These are phyloP conservation scores for Diaporthe sp. DNA, from an alignment of 2,329 filamentous ascomycete genomes.

Conservation along the genomic window DNA sequence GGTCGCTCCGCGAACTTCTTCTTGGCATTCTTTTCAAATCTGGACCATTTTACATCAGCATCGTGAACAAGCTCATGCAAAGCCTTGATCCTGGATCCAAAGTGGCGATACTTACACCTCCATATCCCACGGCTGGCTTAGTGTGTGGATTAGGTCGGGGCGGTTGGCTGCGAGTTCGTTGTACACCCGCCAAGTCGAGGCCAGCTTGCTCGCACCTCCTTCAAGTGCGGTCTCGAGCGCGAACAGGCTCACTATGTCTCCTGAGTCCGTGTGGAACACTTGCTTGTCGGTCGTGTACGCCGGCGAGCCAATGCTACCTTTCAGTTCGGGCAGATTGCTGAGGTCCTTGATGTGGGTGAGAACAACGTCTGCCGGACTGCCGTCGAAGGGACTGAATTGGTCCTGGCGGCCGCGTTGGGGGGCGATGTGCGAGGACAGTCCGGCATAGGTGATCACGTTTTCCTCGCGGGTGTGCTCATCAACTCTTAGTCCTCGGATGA, in stretches of 20 bases:
- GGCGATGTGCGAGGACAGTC: conserved; percentile 71
- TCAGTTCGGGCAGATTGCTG: conserved; percentile 51
- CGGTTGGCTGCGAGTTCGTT: conserved; percentile 72
- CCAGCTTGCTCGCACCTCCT: conserved; percentile 71
- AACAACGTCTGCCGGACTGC: conserved; percentile 65
- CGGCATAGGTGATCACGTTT: conserved; percentile 72
- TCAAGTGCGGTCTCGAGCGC: conserved; percentile 65
- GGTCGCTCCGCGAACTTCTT: conserved; percentile 64
- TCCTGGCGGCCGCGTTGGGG: conserved; percentile 67
- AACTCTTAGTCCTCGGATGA: conserved; percentile 70
- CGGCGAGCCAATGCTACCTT: conserved; percentile 65
- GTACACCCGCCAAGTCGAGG: conserved; percentile 72
- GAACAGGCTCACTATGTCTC: conserved; percentile 72
- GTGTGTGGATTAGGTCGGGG: conserved; percentile 71
- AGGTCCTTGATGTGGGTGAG: conserved; percentile 76
- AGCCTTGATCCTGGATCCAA: conserved; percentile 43
- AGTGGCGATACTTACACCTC: conserved; percentile 59
- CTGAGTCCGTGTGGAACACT: conserved; percentile 73
- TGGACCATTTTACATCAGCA: conserved; percentile 55
- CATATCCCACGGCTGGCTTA: conserved; percentile 66
- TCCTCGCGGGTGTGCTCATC: conserved; percentile 67
- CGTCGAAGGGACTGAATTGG: conserved; percentile 54
- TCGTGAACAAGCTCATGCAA: conserved; percentile 44
- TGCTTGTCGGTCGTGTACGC: conserved; percentile 74
- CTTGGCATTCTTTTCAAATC: conserved; percentile 63